Percentiles rank a stretch among this genome's conserved stretches.
phyloP scores from a whole-genome alignment of 768 basidiomycete species.

The Arthromyces matolae region DNA sequence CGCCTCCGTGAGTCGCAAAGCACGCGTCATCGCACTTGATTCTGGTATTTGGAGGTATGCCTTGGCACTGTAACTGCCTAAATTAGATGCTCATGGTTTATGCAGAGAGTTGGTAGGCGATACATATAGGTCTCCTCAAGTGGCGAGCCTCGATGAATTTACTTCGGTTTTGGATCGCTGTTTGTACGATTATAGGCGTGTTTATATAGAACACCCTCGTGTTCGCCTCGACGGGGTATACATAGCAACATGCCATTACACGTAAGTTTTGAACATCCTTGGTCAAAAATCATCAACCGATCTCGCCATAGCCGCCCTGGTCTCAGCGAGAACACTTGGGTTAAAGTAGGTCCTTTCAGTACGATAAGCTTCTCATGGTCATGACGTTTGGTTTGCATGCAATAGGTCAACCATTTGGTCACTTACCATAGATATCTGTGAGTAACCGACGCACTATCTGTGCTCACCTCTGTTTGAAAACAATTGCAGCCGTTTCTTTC shows the following conservation, averaged over 20 bases:
- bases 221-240: conserved; percentile 86
- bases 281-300: conserved; percentile 1
- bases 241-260: conserved; percentile 87
- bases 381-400: conserved; percentile 7
- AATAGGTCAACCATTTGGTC: conserved; percentile 76
- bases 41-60: conserved; percentile 71
- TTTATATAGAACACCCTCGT: conserved; percentile 82
- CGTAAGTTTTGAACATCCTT: conserved; percentile 53
- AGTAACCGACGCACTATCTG: too few species aligned
- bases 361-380: too few species aligned
- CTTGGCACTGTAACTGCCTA: neutral
- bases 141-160: conserved; percentile 50
- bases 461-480: neutral
- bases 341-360: conserved; percentile 73
- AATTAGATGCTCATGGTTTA: conserved; percentile 1
- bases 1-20: conserved; percentile 67
- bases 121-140: conserved; percentile 75
- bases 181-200: conserved; percentile 63
- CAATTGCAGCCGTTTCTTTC: conserved; percentile 70
- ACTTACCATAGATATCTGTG: conserved; percentile 92
- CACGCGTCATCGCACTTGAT: conserved; percentile 69
- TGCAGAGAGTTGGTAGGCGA: conserved; percentile 59
- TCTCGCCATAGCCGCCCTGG: conserved; percentile 33
- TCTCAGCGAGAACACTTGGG: conserved; percentile 81
- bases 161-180: conserved; percentile 48